phyloP scores from a whole-genome alignment of 1,284 basidiomycete species.

The Takashimella tepidaria region DNA sequence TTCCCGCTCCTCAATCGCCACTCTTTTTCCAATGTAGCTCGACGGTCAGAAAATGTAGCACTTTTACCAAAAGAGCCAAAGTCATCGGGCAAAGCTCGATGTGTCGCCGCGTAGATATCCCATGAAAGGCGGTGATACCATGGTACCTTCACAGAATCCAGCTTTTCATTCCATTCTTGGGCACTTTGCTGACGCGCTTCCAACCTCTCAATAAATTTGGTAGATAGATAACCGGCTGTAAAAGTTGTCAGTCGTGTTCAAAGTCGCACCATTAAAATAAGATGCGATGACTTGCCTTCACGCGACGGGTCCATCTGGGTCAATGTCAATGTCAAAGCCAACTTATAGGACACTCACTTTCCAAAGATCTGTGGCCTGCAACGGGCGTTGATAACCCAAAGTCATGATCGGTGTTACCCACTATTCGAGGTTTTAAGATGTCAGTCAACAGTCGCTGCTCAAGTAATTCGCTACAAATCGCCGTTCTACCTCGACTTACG shows the following conservation, averaged over 20 bases:
- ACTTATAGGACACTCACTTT: conserved; percentile 42
- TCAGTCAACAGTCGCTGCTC: background rate
- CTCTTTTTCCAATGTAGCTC: conserved; percentile 24
- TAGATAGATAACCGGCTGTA: conserved; percentile 52
- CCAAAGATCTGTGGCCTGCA: conserved; percentile 70
- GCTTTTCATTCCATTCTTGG: conserved; percentile 35
- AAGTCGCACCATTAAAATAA: too few relatives aligned
- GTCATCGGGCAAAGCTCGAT: conserved; percentile 16
- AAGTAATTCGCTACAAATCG: background rate
- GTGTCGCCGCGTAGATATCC: conserved; percentile 47
- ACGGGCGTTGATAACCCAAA: conserved; percentile 57
- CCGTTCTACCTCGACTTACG: conserved; percentile 9
- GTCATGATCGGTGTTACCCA: conserved; percentile 63
- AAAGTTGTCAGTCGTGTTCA: conserved; percentile 31
- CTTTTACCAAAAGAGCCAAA: conserved; percentile 14
- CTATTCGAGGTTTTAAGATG: conserved; percentile 10
- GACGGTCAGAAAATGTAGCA: conserved; percentile 5
- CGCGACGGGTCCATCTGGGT: conserved; percentile 56
- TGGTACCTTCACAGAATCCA: conserved; percentile 44
- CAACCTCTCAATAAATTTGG: conserved; percentile 38
- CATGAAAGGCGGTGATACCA: conserved; percentile 51
- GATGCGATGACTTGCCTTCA: conserved; percentile 20
- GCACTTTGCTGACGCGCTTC: conserved; percentile 25
- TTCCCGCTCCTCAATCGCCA: conserved; percentile 38
- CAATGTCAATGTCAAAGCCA: conserved; percentile 8